A percentile compares a stretch with the other conserved stretches of the same genome.
Evolutionary conservation across 371 early-diverging fungal species (phyloP).

Genomic region (Lichtheimia corymbifera): DNA sequence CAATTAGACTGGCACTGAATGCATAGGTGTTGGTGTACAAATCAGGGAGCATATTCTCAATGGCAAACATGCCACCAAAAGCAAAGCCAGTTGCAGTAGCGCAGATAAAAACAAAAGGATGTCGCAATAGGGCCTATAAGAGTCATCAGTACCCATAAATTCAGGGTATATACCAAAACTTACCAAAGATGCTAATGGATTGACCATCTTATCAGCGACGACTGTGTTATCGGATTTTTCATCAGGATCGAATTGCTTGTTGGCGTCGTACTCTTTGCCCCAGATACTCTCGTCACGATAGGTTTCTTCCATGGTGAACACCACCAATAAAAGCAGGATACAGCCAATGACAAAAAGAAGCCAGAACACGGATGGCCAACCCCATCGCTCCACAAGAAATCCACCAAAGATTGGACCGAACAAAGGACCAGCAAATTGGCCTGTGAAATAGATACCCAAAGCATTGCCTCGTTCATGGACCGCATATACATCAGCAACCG

Average conservation of each 20-base stretch:
- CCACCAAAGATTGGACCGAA: constrained; percentile 38
- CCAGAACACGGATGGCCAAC: constrained; percentile 33
- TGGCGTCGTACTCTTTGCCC: constrained; percentile 22
- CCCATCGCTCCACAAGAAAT: constrained; percentile 30
- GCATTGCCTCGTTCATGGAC: constrained; percentile 51
- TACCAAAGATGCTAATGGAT: constrained; percentile 41
- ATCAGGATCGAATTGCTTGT: constrained; percentile 11
- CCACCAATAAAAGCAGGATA: constrained; percentile 17
- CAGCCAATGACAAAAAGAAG: constrained; percentile 29
- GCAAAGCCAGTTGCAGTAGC: constrained; percentile 58
- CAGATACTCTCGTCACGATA: constrained; percentile 52
- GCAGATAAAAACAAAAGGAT: constrained; percentile 55
- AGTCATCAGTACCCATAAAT: not conserved
- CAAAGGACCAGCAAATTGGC: constrained; percentile 45
- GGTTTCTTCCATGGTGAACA: constrained; percentile 73
- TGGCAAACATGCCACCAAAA: constrained; percentile 59
- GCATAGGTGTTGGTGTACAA: constrained; percentile 37
- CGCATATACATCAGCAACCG: constrained; percentile 56
- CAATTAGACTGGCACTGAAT: constrained; percentile 37
- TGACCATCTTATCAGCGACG: constrained; percentile 27
- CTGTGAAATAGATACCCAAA: constrained; percentile 56
- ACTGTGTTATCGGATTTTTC: constrained; percentile 17
- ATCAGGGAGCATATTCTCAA: constrained; percentile 49
- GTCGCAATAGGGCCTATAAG: constrained; percentile 41
- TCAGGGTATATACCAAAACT: not conserved